Base-by-base conservation (phyloP, 2,329 filamentous ascomycete genomes). In the Phyllosticta paracitricarpa region DNA sequence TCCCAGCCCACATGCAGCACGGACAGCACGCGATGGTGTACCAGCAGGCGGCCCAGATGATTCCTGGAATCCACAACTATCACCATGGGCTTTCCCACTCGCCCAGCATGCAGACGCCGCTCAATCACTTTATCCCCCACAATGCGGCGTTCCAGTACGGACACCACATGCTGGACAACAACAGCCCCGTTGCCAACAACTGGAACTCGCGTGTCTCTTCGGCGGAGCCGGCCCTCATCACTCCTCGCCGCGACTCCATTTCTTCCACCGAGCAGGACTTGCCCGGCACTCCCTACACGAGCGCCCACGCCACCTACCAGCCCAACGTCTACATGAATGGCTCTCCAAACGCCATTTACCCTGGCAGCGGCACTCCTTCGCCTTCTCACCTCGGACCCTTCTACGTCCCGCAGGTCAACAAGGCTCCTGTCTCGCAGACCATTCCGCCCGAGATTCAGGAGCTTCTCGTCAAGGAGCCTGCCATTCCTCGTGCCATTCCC, bases 401-500 rank as follows among this genome's bases (percentile, higher is more conserved):
- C 59, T 69, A 71, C 67, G 74, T 78, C 66, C 69, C 73, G 22
- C 70, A 71, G 10, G 66, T 73, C n/a, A 68, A 66, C 64, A 75
- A 75, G 69, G 68, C 71, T 60, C 70, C 72, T 55, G 57, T 61
- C 24, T 72, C 75, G 65, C 68, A 69, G 59, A 74, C 75, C 22
- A 71, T 80, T 59, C 73, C 78, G 25, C 74, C 77, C 17, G 73
- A 76, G 54, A 70, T 81, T 62, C 74, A 79, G 69, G 70, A 76
- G 53, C 69, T 80, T 52, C 67, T 81, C 52, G 66, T 86, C 68
- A 84, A 89, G 70, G 86, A 91, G n/a, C 94, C 94, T 19, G 76
- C 85, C 0, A 89, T 99, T 64, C 94, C 94, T 22, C 83, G 84
- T 65, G 93, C 94, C 57, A 92, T 99, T 54, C 93, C 93, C 17